Conservation (phyloP, 768 basidiomycete genomes). For the Lactarius tabidus region DNA sequence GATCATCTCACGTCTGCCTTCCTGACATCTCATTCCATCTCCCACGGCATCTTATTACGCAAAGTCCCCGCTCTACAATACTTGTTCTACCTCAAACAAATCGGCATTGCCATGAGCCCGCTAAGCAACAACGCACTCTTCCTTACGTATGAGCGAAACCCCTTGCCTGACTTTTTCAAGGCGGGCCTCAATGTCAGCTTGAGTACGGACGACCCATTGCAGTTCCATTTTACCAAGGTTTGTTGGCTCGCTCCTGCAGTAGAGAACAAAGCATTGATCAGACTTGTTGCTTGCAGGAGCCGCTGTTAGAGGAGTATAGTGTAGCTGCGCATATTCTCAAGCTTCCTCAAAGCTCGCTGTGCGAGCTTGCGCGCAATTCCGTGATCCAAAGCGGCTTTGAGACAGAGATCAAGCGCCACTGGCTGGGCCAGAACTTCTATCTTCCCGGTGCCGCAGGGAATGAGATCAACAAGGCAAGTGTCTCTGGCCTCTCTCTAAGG, state of each 20-base stretch:
- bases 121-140: constrained; percentile 97
- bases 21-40: constrained; percentile 95
- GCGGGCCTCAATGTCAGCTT: constrained; percentile 93
- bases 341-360: constrained; percentile 87
- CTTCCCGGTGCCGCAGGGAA: constrained; percentile 90
- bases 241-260: neutral
- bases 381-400: constrained; percentile 97
- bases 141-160: constrained; percentile 94
- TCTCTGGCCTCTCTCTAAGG: neutral
- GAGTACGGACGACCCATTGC: constrained; percentile 92
- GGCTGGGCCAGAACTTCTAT: constrained; percentile 93
- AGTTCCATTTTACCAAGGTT: constrained; percentile 98
- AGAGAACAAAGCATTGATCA: neutral
- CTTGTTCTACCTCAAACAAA: constrained; percentile 96
- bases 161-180: constrained; percentile 95
- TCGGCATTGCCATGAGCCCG: constrained; percentile 98
- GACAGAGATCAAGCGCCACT: constrained; percentile 95
- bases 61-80: constrained; percentile 98
- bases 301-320: constrained; percentile 92
- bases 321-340: constrained; percentile 99
- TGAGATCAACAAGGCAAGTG: constrained; percentile 83
- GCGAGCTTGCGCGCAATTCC: constrained; percentile 97
- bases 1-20: constrained; percentile 96
- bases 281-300: constrained; percentile 54
- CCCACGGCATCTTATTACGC: constrained; percentile 96